A percentile compares a stretch with the other conserved stretches of the same genome.
These are phyloP conservation scores for Colletotrichum melonis DNA, from an alignment of 2,329 filamentous ascomycete genomes.

Conservation along the genomic window DNA sequence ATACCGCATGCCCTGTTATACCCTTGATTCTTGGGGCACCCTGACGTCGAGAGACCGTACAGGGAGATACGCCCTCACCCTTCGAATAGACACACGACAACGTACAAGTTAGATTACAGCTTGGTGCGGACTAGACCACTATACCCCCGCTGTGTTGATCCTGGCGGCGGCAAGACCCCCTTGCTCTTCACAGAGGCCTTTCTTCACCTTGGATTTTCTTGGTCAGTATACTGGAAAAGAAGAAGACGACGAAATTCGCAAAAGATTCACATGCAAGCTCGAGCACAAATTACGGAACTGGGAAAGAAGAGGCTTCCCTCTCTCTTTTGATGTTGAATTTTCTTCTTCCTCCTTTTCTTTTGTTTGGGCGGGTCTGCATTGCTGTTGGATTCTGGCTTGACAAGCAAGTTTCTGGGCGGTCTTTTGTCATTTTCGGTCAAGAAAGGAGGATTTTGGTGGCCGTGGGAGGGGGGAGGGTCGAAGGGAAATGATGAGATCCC, in stretches of 20 bases:
- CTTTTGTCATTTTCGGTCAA: not conserved
- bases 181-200: not conserved
- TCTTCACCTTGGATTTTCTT: conserved; percentile 21
- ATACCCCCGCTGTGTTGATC: conserved; percentile 28
- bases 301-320: not conserved
- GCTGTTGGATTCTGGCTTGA: conserved; percentile 20
- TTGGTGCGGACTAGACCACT: conserved; percentile 27
- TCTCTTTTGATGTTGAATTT: conserved; percentile 18
- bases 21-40: not conserved
- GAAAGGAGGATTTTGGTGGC: not conserved
- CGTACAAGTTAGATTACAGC: conserved; percentile 23
- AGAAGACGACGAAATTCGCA: conserved; percentile 1
- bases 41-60: not conserved
- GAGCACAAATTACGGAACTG: not conserved
- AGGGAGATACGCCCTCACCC: not conserved
- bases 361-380: conserved; percentile 12
- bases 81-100: conserved; percentile 14
- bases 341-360: conserved; percentile 2
- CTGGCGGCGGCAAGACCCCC: not conserved
- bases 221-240: conserved; percentile 21
- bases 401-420: conserved; percentile 7
- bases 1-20: not conserved
- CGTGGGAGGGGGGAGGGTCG: not conserved
- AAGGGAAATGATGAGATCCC: not conserved
- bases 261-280: conserved; percentile 20